Evolutionary conservation across 306 rosid species (phyloP), one percentile per base, ranked within the genome.

Genomic region (Pyrus bretschneideri): DNA sequence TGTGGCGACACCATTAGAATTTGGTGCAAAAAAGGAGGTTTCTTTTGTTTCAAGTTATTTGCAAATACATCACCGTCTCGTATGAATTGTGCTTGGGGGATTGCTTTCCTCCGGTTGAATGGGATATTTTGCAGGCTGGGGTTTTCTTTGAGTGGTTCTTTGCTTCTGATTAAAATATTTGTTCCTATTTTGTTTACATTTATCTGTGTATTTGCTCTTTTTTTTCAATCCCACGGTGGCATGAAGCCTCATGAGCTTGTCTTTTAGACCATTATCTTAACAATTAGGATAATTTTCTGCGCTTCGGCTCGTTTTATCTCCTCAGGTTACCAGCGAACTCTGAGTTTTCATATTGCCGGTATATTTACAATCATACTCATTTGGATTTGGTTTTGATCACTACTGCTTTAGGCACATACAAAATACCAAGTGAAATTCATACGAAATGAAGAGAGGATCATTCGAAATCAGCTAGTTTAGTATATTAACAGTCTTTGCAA

Each of bases 191-290:
- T 42, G 45, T 42, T 42, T 42, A 42, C 11, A 42, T 42, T 10
- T 42, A 10, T 42, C 10, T 9, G 45, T 42, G 45, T 42, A 9
- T 42, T 9, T 42, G 45, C 45, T 42, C 45, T 0, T 42, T 9
- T 42, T 42, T 42, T 42, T 40, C 10, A 9, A 42, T 42, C 12
- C 11, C 3, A 3, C 10, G 45, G 45, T 42, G 92, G 97, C 83
- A 82, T 89, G 91, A 91, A 91, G 78, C 97, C 97, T 0, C 97
- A 91, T 66, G 97, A 89, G 70, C 88, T 91, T 67, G 85, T 86
- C 25, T 91, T 91, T 69, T 91, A 89, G 78, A 73, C 60, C 23
- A 57, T 51, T 38, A 15, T 42, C 64, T 15, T 12, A 49, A 1
- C 19, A 35, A 23, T 15, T 67, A 45, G 83, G 60, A 69, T 35